Evolutionary conservation across 495 filamentous ascomycete species (phyloP).

Genomic region (Aspergillus wentii): DNA sequence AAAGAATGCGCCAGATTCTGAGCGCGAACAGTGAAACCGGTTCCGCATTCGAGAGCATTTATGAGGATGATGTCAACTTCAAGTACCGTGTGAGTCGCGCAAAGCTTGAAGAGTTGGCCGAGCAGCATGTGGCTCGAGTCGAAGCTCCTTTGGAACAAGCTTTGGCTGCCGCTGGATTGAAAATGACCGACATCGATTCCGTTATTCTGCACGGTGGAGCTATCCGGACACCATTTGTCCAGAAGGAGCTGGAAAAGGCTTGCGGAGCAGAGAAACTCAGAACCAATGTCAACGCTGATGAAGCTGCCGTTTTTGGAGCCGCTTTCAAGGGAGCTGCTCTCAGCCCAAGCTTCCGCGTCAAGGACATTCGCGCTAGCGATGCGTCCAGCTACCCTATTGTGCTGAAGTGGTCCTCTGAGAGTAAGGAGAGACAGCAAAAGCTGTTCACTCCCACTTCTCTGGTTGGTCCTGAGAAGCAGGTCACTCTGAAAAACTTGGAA

Average conservation of each 20-base stretch:
- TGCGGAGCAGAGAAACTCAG: conserved; percentile 75
- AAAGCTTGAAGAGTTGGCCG: conserved; percentile 78
- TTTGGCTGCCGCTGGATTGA: conserved; percentile 64
- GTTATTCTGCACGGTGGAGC: conserved; percentile 91
- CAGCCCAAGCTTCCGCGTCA: conserved; percentile 92
- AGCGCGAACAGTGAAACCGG: conserved; percentile 85
- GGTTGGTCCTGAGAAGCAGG: conserved; percentile 75
- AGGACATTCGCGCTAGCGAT: conserved; percentile 84
- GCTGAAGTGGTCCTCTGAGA: conserved; percentile 58
- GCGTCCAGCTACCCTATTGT: conserved; percentile 65
- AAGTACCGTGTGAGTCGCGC: conserved; percentile 81
- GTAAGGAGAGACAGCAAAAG: conserved; percentile 63
- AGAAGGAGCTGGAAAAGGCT: conserved; percentile 76
- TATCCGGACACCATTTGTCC: conserved; percentile 89
- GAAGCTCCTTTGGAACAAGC: conserved; percentile 66
- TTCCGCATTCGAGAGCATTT: conserved; percentile 79
- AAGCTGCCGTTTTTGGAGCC: conserved; percentile 94
- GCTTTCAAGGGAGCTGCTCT: conserved; percentile 90
- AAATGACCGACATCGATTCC: conserved; percentile 75
- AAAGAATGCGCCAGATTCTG: conserved; percentile 80
- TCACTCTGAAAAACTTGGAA: conserved; percentile 79
- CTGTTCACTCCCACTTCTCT: conserved; percentile 77
- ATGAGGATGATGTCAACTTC: conserved; percentile 84
- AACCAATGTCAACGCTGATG: conserved; percentile 94
- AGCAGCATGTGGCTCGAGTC: conserved; percentile 62